These are phyloP conservation scores for Hygrocybe coccinea DNA, from an alignment of 768 basidiomycete species.

Conservation along the genomic window DNA sequence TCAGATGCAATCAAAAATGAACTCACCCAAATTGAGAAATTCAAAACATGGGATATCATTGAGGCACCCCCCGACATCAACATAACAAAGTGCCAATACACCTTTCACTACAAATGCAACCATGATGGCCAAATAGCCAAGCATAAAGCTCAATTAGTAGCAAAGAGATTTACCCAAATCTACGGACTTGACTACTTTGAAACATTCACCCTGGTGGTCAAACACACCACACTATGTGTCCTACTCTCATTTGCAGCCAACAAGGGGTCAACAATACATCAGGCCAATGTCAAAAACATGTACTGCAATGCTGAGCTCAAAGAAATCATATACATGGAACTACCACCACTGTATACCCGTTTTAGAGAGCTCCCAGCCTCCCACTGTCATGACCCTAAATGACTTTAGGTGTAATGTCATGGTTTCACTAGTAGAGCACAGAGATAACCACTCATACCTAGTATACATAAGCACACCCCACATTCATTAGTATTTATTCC, in stretches of 20 bases:
- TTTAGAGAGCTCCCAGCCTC: too few species aligned
- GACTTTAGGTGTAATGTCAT: too few species aligned
- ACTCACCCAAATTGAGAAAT: neutral
- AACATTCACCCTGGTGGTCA: conserved; percentile 17
- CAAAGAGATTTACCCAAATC: conserved; percentile 31
- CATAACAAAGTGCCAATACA: neutral
- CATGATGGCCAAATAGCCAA: conserved; percentile 11
- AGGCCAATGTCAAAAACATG: conserved; percentile 5
- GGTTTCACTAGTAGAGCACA: too few species aligned
- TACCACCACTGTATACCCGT: conserved; percentile 13
- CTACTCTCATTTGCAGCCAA: conserved; percentile 20
- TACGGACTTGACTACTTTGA: conserved; percentile 30
- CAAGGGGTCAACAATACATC: neutral
- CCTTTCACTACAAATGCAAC: conserved; percentile 1
- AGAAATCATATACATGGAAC: conserved; percentile 21
- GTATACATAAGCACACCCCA: too few species aligned
- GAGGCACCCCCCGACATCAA: neutral
- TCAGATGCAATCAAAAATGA: neutral
- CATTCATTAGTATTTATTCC: too few species aligned
- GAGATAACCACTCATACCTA: too few species aligned
- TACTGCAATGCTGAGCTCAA: conserved; percentile 18
- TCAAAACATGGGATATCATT: conserved; percentile 1
- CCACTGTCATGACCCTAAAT: too few species aligned
- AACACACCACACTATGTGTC: conserved; percentile 9
- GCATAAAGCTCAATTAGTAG: conserved; percentile 32